Conservation (phyloP, 805 yeast genomes). For the Hanseniaspora guilliermondii region DNA sequence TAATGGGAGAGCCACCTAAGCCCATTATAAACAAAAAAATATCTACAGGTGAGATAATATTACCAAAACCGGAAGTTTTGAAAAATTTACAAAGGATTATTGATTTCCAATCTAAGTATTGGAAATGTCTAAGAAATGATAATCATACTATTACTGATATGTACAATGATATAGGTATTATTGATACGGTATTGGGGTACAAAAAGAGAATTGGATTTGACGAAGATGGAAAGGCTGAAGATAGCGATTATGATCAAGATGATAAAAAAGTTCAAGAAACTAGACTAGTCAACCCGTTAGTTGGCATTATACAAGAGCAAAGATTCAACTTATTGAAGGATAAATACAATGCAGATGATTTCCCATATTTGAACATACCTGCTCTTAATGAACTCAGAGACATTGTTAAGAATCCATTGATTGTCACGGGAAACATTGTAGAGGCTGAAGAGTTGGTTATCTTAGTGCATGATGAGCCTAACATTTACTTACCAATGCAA, state of each 20-base stretch:
- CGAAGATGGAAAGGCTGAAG: slow-evolving; percentile 5
- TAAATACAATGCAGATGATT: slow-evolving; percentile 1
- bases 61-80: slow-evolving; percentile 66
- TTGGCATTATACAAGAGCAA: slow-evolving; percentile 6
- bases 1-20: slow-evolving; percentile 93
- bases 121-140: slow-evolving; percentile 55
- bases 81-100: slow-evolving; percentile 72
- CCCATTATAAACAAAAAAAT: slow-evolving; percentile 38
- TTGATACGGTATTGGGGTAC: slow-evolving; percentile 3
- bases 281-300: slow-evolving; percentile 3
- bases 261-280: slow-evolving; percentile 11
- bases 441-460: slow-evolving; percentile 9
- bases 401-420: slow-evolving; percentile 1
- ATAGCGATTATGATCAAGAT: slow-evolving; percentile 11
- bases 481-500: slow-evolving; percentile 9
- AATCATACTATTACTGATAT: slow-evolving; percentile 2
- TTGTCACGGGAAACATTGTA: slow-evolving; percentile 4
- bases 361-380: slow-evolving; percentile 9
- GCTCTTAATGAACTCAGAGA: slow-evolving; percentile 7
- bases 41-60: slow-evolving; percentile 19
- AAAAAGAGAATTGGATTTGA: slow-evolving; percentile 7
- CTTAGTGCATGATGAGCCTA: slow-evolving; percentile 12
- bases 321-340: slow-evolving; percentile 1
- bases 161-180: neutral
- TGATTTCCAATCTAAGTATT: slow-evolving; percentile 67